These are phyloP conservation scores for Tylopilus plumbeoviolaceoides DNA, from an alignment of 768 basidiomycete species.

Conservation along the genomic window DNA sequence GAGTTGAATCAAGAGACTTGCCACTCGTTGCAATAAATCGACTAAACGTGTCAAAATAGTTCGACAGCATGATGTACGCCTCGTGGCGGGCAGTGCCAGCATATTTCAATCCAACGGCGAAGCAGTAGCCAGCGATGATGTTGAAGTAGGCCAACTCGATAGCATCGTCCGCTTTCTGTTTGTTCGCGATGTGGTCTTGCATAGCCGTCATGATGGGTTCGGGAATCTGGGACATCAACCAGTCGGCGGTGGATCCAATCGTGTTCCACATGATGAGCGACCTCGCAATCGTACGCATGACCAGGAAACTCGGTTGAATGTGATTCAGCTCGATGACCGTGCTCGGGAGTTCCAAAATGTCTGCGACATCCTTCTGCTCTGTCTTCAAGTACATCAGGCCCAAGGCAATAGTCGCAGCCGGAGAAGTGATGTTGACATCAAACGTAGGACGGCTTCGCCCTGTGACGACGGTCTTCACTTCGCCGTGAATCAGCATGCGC, in stretches of 20 bases:
- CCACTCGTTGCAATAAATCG: constrained; percentile 65
- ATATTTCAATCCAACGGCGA: constrained; percentile 87
- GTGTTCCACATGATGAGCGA: constrained; percentile 84
- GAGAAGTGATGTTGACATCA: constrained; percentile 87
- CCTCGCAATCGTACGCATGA: constrained; percentile 74
- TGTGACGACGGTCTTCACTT: constrained; percentile 41
- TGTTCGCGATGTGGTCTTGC: constrained; percentile 47
- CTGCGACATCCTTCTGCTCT: constrained; percentile 78
- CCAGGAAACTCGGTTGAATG: constrained; percentile 83
- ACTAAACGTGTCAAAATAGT: constrained; percentile 77
- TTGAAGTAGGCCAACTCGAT: constrained; percentile 90
- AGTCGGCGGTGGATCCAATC: constrained; percentile 67
- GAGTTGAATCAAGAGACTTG: constrained; percentile 32
- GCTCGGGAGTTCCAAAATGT: constrained; percentile 78
- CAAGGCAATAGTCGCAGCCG: constrained; percentile 85
- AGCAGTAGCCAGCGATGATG: constrained; percentile 87
- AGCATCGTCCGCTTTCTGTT: constrained; percentile 53
- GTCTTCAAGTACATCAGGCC: constrained; percentile 93
- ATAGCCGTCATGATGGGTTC: constrained; percentile 56
- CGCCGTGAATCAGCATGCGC: constrained; percentile 73
- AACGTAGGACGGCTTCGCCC: constrained; percentile 47
- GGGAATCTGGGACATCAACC: constrained; percentile 73
- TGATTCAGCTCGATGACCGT: constrained; percentile 76
- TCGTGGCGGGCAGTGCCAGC: constrained; percentile 92
- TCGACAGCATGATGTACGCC: constrained; percentile 79